phyloP scores from a whole-genome alignment of 1,139 yeast species.

The Suhomyces atakaporum region DNA sequence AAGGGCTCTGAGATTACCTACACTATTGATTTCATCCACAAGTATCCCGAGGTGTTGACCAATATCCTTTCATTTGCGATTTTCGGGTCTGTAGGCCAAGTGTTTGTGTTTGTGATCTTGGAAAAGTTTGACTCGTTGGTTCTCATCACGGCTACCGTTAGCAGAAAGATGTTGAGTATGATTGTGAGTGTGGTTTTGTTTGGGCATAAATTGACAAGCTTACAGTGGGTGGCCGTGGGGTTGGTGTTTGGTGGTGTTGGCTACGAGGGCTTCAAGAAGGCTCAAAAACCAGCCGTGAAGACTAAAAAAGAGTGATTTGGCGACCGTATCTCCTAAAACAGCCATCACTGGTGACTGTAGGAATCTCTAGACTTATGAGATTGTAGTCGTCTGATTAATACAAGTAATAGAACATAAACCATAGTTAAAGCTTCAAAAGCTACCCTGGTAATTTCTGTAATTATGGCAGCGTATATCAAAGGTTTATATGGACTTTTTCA shows the following conservation, averaged over 20 bases:
- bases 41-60: constrained; percentile 50
- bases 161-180: constrained; percentile 96
- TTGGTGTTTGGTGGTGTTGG: constrained; percentile 84
- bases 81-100: constrained; percentile 90
- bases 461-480: too few species aligned
- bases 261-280: constrained; percentile 54
- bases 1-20: constrained; percentile 51
- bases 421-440: background rate
- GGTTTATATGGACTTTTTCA: too few species aligned
- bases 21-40: constrained; percentile 47
- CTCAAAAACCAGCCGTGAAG: constrained; percentile 6
- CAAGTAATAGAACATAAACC: background rate
- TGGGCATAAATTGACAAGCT: constrained; percentile 63
- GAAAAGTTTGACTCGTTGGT: constrained; percentile 83
- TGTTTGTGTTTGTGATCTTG: constrained; percentile 82
- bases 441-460: too few species aligned
- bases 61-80: constrained; percentile 70
- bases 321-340: too few species aligned
- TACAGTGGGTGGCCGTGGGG: constrained; percentile 78
- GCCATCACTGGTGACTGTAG: too few species aligned
- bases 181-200: constrained; percentile 80
- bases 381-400: too few species aligned
- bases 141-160: constrained; percentile 89
- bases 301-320: constrained; percentile 7
- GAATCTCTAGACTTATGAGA: too few species aligned